Evolutionary conservation across 306 rosid species (phyloP), one percentile per base, ranked within the genome.

Genomic region (Aeschynomene evenia): DNA sequence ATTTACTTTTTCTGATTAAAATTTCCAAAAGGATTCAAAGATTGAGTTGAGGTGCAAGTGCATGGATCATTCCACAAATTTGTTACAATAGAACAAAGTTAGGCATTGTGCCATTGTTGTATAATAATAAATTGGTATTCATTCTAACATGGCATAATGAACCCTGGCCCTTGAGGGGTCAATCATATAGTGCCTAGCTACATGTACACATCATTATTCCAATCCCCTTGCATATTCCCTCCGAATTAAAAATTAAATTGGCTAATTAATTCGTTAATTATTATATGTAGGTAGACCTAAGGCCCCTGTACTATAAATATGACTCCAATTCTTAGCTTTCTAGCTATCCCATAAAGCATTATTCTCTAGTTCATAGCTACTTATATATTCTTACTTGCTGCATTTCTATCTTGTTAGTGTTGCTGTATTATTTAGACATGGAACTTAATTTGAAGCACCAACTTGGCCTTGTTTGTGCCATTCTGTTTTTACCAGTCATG

Each of bases 301-400:
- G 40, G 59, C 63, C 74, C 63, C 74, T 72, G 79, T 64, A 7
- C 89, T 87, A 90, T 87, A 87, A 82, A 87, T 85, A 80, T 9
- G 60, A 72, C 79, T 56, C 22, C 54, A 14, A 40, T 58, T n/a
- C 72, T 70, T 70, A 58, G 52, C 63, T 63, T 69, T 59, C 21
- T 58, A 72, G 57, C 68, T 58, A 72, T 63, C 68, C 59, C 83
- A 77, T 50, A 54, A 51, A 13, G 2, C 50, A 10, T 43, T 8
- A 62, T 37, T 55, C 66, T 21, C 50, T 26, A 43, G 46, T 29
- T 49, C 70, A 18, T 58, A 28, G 52, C 11, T 19, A 34, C 77
- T 9, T 1, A 55, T 46, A 39, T 13, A 6, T 37, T 40, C 20
- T 40, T 14, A 29, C 21, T 59, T 4, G 23, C n/a, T 52, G 60